These are phyloP conservation scores for Styphnolobium japonicum DNA, from an alignment of 306 rosid species.

Conservation along the genomic window DNA sequence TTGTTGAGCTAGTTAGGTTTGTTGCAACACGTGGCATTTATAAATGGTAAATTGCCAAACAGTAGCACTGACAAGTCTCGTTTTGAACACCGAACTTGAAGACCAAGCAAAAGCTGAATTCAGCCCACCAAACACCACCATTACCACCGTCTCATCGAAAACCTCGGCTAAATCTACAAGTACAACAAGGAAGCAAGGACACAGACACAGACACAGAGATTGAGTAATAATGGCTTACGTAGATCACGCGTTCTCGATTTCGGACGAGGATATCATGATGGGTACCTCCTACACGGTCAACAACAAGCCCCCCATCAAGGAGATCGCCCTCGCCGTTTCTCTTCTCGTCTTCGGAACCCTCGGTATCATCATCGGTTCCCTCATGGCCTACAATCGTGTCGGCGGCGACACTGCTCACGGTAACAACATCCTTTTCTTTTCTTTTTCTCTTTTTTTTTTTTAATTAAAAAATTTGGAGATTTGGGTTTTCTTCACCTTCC, in stretches of 20 bases:
- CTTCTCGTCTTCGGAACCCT: constrained; percentile 82
- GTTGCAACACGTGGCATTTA: neutral
- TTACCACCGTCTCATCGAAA: neutral
- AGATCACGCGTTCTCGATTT: constrained; percentile 92
- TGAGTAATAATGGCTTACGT: constrained; percentile 69
- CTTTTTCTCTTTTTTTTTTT: neutral
- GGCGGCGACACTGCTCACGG: constrained; percentile 98
- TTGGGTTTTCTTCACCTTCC: neutral
- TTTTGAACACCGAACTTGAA: neutral
- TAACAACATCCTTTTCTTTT: constrained; percentile 14
- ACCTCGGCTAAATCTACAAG: neutral
- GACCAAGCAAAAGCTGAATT: constrained; percentile 21
- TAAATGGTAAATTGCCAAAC: neutral
- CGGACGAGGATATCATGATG: constrained; percentile 94
- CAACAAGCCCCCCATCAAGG: constrained; percentile 83
- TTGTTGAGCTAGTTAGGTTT: neutral
- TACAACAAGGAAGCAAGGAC: neutral
- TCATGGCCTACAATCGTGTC: constrained; percentile 82
- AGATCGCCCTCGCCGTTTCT: constrained; percentile 89
- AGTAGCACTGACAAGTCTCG: neutral
- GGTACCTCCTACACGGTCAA: constrained; percentile 74
- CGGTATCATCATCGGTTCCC: constrained; percentile 68
- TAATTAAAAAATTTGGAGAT: neutral
- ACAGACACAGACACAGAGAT: neutral
- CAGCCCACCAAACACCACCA: neutral